Base-by-base conservation (phyloP, 768 basidiomycete species). In the Trametes meyenii region DNA sequence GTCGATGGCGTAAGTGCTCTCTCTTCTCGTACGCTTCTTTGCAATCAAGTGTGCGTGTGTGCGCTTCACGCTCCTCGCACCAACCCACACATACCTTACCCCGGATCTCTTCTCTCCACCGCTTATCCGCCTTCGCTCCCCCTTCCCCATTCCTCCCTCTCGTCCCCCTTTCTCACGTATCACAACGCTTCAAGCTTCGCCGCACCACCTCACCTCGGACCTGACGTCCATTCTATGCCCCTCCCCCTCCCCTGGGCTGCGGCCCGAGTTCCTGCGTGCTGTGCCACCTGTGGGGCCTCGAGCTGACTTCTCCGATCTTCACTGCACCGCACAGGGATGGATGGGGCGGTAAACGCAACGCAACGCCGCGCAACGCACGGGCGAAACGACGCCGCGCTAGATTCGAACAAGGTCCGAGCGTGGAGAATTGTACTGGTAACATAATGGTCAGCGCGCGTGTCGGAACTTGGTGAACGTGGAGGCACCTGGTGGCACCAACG, bases 1-100 rank as follows among this genome's bases (percentile, higher is more conserved):
- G 87, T 89, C 63, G 87, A 89, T 60, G 87, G 87, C 50, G 87
- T 87, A 67, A 78, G 86, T 74, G 17, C 29, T 42, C 29, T 17
- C 49, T 19, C 24, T 26, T 50, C 33, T 56, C 24, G 5, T n/a
- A n/a, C n/a, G n/a, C n/a, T n/a, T n/a, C n/a, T n/a, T n/a, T n/a
- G n/a, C n/a, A n/a, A n/a, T n/a, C n/a, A n/a, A n/a, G n/a, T n/a
- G n/a, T n/a, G n/a, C n/a, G n/a, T n/a, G n/a, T n/a, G n/a, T n/a
- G n/a, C n/a, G n/a, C n/a, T n/a, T n/a, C n/a, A n/a, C n/a, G n/a
- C n/a, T n/a, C n/a, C n/a, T n/a, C n/a, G n/a, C n/a, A n/a, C n/a
- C n/a, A n/a, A n/a, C n/a, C n/a, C n/a, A n/a, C n/a, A 23, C 21
- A 21, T 10, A 23, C 46, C 16, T 23, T 19, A 11, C 44, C 23